These are phyloP conservation scores for Lycium barbarum DNA, from an alignment of 257 asterid genomes.

Conservation along the genomic window DNA sequence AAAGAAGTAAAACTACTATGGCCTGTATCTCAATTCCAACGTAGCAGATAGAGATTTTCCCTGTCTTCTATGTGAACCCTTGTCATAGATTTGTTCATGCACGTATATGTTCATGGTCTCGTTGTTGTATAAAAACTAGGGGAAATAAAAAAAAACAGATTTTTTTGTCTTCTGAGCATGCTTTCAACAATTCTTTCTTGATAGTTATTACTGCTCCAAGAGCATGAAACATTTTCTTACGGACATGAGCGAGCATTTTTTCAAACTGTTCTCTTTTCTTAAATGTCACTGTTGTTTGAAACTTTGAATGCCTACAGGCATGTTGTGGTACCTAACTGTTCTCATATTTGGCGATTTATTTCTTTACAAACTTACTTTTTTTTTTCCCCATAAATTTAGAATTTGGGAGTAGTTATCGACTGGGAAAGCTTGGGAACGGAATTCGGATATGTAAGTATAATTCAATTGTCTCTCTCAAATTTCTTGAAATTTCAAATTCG, in stretches of 20 bases:
- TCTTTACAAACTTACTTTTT: neutral
- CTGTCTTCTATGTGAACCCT: neutral
- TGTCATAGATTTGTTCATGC: neutral
- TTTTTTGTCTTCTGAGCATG: neutral
- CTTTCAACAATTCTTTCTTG: neutral
- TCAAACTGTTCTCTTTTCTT: neutral
- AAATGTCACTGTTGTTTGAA: neutral
- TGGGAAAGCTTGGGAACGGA: slow-evolving; percentile 34
- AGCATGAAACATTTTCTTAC: neutral
- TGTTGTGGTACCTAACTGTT: neutral
- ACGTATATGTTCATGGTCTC: neutral
- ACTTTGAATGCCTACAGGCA: neutral
- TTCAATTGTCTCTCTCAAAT: neutral
- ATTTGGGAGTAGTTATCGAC: slow-evolving; percentile 23
- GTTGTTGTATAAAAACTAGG: neutral
- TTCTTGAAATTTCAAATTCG: neutral
- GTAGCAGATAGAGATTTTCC: neutral
- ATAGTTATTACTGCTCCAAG: neutral
- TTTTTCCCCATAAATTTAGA: neutral
- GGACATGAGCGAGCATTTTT: neutral
- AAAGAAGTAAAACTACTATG: neutral
- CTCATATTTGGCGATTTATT: neutral
- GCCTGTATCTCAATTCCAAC: neutral
- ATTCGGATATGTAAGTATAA: slow-evolving; percentile 28
- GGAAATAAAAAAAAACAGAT: neutral